A percentile compares a stretch with the other conserved stretches of the same genome.
These are phyloP conservation scores for Monosporascus sp. DNA, from an alignment of 2,329 filamentous ascomycete species.

Conservation along the genomic window DNA sequence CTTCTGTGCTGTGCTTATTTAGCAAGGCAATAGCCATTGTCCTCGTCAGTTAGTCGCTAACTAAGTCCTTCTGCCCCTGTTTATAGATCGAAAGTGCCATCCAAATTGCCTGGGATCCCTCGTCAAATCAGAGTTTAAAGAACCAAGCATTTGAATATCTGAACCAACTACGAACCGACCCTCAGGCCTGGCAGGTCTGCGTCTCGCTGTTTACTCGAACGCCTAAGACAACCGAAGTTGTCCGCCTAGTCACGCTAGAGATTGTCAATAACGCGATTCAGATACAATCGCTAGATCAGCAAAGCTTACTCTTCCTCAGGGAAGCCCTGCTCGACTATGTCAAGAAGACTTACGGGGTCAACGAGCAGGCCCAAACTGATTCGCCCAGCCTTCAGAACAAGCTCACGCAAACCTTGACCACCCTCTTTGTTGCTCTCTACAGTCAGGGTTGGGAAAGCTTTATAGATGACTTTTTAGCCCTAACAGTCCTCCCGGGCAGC, in stretches of 20 bases:
- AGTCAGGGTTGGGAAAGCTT: constrained; percentile 81
- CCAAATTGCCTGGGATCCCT: constrained; percentile 83
- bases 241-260: constrained; percentile 84
- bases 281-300: constrained; percentile 66
- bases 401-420: constrained; percentile 90
- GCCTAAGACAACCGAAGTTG: constrained; percentile 72
- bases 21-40: not conserved
- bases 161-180: constrained; percentile 72
- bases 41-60: not conserved
- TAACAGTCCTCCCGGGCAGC: constrained; percentile 62
- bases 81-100: constrained; percentile 86
- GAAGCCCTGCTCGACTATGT: constrained; percentile 79
- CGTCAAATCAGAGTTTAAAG: constrained; percentile 70
- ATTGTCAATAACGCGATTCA: constrained; percentile 90
- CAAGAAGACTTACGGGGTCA: constrained; percentile 64
- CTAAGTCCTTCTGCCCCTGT: constrained; percentile 9
- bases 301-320: constrained; percentile 70
- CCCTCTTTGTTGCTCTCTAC: constrained; percentile 85
- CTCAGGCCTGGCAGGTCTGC: constrained; percentile 86
- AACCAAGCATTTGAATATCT: constrained; percentile 78
- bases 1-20: not conserved
- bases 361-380: constrained; percentile 57
- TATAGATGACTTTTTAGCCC: constrained; percentile 78
- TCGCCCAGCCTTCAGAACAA: constrained; percentile 85
- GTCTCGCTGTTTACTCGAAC: constrained; percentile 76